A percentile compares a stretch with the other conserved stretches of the same genome.
Evolutionary conservation across 495 filamentous ascomycete species (phyloP).

Genomic region (Penicillium canescens): DNA sequence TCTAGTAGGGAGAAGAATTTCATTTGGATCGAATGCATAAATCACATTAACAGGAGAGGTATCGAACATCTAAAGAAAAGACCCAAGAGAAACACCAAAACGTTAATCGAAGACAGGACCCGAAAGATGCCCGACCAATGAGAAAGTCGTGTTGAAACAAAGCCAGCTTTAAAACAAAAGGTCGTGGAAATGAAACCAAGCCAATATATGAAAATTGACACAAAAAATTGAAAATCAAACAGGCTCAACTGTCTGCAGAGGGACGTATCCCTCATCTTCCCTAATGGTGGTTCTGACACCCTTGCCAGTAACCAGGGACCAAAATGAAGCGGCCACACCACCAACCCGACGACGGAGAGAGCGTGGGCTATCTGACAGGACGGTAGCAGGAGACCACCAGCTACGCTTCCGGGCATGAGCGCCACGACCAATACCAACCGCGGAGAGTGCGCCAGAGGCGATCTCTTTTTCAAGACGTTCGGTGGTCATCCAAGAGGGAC

Average conservation of each 20-base stretch:
- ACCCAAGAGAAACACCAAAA: slow-evolving; percentile 1
- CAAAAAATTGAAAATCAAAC: slow-evolving; percentile 16
- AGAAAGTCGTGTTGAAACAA: not conserved
- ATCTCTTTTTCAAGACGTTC: slow-evolving; percentile 59
- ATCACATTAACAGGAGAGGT: slow-evolving; percentile 11
- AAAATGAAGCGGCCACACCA: slow-evolving; percentile 16
- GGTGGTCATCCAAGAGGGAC: slow-evolving; percentile 87
- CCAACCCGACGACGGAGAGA: slow-evolving; percentile 22
- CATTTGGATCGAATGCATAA: not conserved
- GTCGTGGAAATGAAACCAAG: not conserved
- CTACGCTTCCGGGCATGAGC: slow-evolving; percentile 18
- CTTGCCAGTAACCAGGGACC: slow-evolving; percentile 33
- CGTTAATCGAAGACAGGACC: not conserved
- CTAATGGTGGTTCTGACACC: slow-evolving; percentile 11
- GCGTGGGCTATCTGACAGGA: slow-evolving; percentile 21
- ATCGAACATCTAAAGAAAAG: slow-evolving; percentile 11
- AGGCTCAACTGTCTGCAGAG: slow-evolving; percentile 44
- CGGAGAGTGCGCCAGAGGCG: slow-evolving; percentile 15
- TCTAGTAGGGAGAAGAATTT: too few relatives aligned
- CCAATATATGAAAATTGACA: not conserved
- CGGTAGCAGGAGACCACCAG: slow-evolving; percentile 34
- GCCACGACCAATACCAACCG: not conserved
- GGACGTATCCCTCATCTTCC: slow-evolving; percentile 46
- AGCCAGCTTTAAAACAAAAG: not conserved
- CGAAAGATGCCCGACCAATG: not conserved